These are phyloP conservation scores for Anisodus tanguticus DNA, from an alignment of 257 asterid species.

Conservation along the genomic window DNA sequence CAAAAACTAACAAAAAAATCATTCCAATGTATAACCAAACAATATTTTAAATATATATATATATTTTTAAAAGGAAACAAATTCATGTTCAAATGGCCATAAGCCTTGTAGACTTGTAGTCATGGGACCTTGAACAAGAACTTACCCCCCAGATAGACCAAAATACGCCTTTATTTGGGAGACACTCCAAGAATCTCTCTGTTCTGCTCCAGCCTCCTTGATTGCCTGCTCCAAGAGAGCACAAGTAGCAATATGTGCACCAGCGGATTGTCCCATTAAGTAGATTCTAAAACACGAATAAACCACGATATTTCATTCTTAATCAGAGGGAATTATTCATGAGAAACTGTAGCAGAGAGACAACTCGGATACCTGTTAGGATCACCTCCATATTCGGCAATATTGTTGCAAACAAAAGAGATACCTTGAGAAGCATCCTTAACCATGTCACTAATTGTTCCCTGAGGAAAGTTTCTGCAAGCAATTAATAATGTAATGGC, in stretches of 20 bases:
- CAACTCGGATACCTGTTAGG: conserved; percentile 66
- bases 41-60: no score
- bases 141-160: conserved; percentile 98
- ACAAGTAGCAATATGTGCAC: conserved; percentile 96
- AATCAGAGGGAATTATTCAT: conserved; percentile 23
- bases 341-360: not conserved
- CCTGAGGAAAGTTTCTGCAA: conserved; percentile 98
- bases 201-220: conserved; percentile 78
- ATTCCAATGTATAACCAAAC: no score
- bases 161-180: conserved; percentile 86
- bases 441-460: conserved; percentile 91
- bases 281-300: conserved; percentile 55
- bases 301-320: conserved; percentile 7
- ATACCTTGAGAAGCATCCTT: conserved; percentile 96
- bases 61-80: no score
- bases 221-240: conserved; percentile 86
- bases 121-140: conserved; percentile 25
- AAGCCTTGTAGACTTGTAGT: not conserved
- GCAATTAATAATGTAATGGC: conserved; percentile 24
- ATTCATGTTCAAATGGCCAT: no score
- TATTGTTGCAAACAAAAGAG: conserved; percentile 83
- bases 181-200: conserved; percentile 78
- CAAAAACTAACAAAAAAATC: no score
- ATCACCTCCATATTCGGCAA: conserved; percentile 97
- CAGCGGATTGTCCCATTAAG: conserved; percentile 99